phyloP scores from a whole-genome alignment of 768 basidiomycete species.

The Mycena crocata region DNA sequence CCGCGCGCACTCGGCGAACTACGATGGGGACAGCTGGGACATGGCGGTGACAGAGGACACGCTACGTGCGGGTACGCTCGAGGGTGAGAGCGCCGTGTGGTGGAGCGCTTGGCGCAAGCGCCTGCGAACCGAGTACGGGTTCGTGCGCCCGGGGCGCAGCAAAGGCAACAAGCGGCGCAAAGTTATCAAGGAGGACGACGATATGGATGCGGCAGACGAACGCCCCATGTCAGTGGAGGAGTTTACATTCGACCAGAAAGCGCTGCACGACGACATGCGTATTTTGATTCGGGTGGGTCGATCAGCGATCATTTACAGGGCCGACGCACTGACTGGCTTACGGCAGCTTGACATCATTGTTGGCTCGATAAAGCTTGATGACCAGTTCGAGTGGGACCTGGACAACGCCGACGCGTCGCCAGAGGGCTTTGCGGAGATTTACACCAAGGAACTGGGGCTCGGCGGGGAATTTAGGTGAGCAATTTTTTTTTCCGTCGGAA shows the following conservation, averaged over 20 bases:
- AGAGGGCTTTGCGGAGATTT: conserved; percentile 92
- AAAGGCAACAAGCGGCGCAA: conserved; percentile 58
- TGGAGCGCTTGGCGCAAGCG: conserved; percentile 81
- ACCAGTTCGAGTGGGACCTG: conserved; percentile 98
- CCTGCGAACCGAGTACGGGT: conserved; percentile 51
- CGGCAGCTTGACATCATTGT: conserved; percentile 93
- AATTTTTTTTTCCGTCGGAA: conserved; percentile 20
- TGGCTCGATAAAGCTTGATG: conserved; percentile 93
- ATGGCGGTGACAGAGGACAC: conserved; percentile 39
- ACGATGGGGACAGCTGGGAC: conserved; percentile 60
- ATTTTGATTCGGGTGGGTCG: conserved; percentile 87
- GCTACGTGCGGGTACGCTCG: conserved; percentile 55
- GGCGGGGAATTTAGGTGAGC: conserved; percentile 92
- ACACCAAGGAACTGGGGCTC: conserved; percentile 89
- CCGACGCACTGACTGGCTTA: conserved; percentile 13
- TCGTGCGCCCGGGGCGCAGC: conserved; percentile 42
- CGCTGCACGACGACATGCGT: conserved; percentile 86
- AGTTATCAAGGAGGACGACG: conserved; percentile 38
- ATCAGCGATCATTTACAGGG: conserved; percentile 8
- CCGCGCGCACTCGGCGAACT: conserved; percentile 71
- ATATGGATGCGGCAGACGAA: conserved; percentile 49
- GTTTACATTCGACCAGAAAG: conserved; percentile 73
- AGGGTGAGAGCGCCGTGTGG: conserved; percentile 65
- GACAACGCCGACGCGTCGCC: conserved; percentile 84
- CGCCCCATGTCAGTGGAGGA: conserved; percentile 68